A percentile compares a stretch with the other conserved stretches of the same genome.
Evolutionary conservation across 1,284 basidiomycete genomes (phyloP).

Genomic region (Boletellus deceptivus): DNA sequence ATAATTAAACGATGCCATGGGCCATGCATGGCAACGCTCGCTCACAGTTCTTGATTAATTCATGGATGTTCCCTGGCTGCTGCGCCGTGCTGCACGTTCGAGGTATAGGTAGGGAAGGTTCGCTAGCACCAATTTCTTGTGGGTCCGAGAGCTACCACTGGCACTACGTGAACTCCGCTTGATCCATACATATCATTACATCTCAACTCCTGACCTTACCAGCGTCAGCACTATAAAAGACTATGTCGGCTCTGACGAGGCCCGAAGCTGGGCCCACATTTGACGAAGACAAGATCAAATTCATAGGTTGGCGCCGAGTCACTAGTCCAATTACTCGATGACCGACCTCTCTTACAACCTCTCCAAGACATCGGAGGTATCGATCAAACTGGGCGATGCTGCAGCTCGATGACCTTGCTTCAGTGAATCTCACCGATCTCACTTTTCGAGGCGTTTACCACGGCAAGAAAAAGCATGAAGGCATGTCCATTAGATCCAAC

Average conservation of each 20-base stretch:
- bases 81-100: too few relatives aligned
- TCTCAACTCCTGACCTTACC: too few relatives aligned
- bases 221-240: neutral
- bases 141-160: too few relatives aligned
- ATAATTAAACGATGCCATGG: too few relatives aligned
- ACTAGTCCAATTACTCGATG: neutral
- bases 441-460: conserved; percentile 57
- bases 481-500: conserved; percentile 35
- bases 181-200: too few relatives aligned
- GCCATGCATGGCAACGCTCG: too few relatives aligned
- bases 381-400: neutral
- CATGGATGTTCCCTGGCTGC: too few relatives aligned
- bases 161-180: too few relatives aligned
- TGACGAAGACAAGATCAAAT: conserved; percentile 23
- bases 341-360: too few relatives aligned
- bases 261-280: neutral
- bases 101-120: too few relatives aligned
- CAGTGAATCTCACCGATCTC: conserved; percentile 63
- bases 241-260: conserved; percentile 4
- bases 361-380: conserved; percentile 46
- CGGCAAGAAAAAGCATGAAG: conserved; percentile 54
- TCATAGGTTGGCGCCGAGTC: conserved; percentile 36
- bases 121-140: too few relatives aligned
- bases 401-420: neutral
- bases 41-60: too few relatives aligned